Evolutionary conservation across 1,284 basidiomycete species (phyloP).

Genomic region (Ustilago nuda): DNA sequence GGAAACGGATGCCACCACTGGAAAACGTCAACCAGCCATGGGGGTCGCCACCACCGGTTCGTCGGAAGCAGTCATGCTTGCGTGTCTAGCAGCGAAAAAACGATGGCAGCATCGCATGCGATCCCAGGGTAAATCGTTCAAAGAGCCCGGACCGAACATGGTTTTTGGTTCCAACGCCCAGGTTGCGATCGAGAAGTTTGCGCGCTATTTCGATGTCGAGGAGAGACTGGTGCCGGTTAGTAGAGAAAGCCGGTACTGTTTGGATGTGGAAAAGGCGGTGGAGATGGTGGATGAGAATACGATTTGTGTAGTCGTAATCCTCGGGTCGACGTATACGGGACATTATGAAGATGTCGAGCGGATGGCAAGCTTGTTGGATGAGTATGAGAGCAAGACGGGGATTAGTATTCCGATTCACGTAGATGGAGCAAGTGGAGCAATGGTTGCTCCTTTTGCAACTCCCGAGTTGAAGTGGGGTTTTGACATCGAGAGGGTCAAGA

Average conservation of each 20-base stretch:
- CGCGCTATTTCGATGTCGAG: conserved; percentile 90
- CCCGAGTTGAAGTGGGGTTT: conserved; percentile 84
- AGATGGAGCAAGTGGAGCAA: conserved; percentile 69
- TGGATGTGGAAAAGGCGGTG: conserved; percentile 86
- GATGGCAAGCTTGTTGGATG: conserved; percentile 85
- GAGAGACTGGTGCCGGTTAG: conserved; percentile 63
- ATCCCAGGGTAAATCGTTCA: conserved; percentile 75
- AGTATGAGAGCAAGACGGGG: conserved; percentile 85
- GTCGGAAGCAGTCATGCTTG: conserved; percentile 88
- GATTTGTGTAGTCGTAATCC: conserved; percentile 73
- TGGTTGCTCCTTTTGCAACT: conserved; percentile 78
- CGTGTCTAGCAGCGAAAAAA: conserved; percentile 93
- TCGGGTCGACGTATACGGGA: conserved; percentile 84
- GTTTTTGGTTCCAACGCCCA: conserved; percentile 86
- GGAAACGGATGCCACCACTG: conserved; percentile 43
- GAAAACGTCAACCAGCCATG: conserved; percentile 57
- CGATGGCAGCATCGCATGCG: conserved; percentile 91
- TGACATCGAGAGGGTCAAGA: conserved; percentile 77
- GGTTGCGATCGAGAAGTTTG: conserved; percentile 73
- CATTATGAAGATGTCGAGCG: conserved; percentile 91
- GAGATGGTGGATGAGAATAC: conserved; percentile 90
- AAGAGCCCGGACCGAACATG: conserved; percentile 75
- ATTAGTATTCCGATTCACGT: conserved; percentile 75
- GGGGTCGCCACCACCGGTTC: conserved; percentile 90
- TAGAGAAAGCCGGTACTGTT: conserved; percentile 74